Conservation (phyloP, 2,329 filamentous ascomycete species). For the Talaromyces pinophilus region DNA sequence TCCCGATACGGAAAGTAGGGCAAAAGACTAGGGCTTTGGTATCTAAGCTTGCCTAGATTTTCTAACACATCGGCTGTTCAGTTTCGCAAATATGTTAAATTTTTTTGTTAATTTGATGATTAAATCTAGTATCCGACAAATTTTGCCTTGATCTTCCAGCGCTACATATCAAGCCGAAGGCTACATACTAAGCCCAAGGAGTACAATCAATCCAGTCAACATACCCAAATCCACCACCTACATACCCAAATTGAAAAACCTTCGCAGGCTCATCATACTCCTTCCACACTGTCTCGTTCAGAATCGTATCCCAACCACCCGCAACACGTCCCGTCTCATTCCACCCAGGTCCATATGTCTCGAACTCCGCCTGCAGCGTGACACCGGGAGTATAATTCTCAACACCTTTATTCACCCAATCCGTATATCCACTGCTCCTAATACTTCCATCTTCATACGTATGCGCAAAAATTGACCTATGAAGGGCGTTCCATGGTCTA, state of each 20-base stretch:
- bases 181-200: slow-evolving; percentile 10
- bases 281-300: slow-evolving; percentile 44
- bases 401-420: slow-evolving; percentile 49
- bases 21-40: not conserved
- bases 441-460: slow-evolving; percentile 59
- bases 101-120: not conserved
- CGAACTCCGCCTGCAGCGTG: slow-evolving; percentile 61
- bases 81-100: not conserved
- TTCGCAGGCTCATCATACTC: slow-evolving; percentile 43
- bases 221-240: slow-evolving; percentile 50
- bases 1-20: not conserved
- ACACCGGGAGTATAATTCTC: slow-evolving; percentile 42
- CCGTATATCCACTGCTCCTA: slow-evolving; percentile 56
- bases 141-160: not conserved
- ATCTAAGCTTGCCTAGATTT: not conserved
- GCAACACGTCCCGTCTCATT: slow-evolving; percentile 50
- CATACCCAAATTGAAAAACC: slow-evolving; percentile 48
- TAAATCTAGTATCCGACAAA: not conserved
- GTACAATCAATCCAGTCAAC: slow-evolving; percentile 52
- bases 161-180: not conserved
- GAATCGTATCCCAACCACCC: slow-evolving; percentile 50
- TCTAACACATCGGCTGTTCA: not conserved
- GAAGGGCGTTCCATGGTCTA: slow-evolving; percentile 62
- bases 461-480: slow-evolving; percentile 59
- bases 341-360: slow-evolving; percentile 56